Base-by-base conservation (phyloP, 2,329 filamentous ascomycete genomes). In the Colletotrichum sp. region DNA sequence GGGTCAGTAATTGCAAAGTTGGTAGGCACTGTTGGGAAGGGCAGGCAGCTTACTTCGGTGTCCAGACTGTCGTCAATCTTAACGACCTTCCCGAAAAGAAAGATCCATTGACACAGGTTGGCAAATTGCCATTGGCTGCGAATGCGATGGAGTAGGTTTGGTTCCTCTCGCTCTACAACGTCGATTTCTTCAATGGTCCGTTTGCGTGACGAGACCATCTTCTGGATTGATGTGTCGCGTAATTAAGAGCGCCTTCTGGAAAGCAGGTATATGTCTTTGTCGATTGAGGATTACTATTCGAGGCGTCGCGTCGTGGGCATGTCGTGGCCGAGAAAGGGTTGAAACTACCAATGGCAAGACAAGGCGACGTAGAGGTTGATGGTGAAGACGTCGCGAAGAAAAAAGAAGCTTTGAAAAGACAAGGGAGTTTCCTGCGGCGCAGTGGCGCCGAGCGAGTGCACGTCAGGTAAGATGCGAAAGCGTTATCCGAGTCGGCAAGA, bases 81-180 rank as follows among this genome's bases (percentile, higher is more conserved):
- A 83, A 98, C 93, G 59, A 93, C 93, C 81, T 94, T 93, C 77
- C 96, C 96, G 84, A 99, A 99, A 55, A 96, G 92, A 83, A 93
- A 94, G 77, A 99, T 95, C 90, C 96, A 99, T 86, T 99, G 96
- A 86, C 94, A 96, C 9, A 99, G 87, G 81, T 96, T 96, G 77
- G 96, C 95, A 85, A 99, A 98, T 84, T 98, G 94, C 96, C 96
- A 99, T 90, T 95, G 96, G 83, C 95, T 97, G 78, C 96, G 92
- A 79, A 99, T 90, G 78, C 90, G 92, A 74, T 92, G 87, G 32
- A 98, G 88, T 71, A 92, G 80, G 6, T 86, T 83, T 3, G 80
- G 79, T 74, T 84, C 82, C 26, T 82, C 69, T 43, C 79, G 76
- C 5, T 75, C 59, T 59, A 81, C 78, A 78, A 83, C 75, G 66